Evolutionary conservation across 495 filamentous ascomycete genomes (phyloP).

Genomic region (Penicillium samsonianum): DNA sequence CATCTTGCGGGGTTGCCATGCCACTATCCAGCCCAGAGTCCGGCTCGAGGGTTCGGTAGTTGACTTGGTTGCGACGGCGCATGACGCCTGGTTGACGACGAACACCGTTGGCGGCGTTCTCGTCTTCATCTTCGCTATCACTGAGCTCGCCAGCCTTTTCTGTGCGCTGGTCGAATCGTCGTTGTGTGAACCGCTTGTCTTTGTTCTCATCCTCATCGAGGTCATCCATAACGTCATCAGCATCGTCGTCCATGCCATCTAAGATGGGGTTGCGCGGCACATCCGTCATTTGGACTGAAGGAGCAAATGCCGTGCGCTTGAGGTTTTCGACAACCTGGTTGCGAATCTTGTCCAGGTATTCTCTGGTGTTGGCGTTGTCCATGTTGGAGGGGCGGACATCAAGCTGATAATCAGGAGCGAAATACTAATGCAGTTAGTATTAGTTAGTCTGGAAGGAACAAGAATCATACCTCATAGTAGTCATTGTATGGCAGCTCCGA

Average conservation of each 20-base stretch:
- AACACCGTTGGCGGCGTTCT: slow-evolving; percentile 71
- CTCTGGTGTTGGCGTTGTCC: slow-evolving; percentile 95
- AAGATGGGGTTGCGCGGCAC: slow-evolving; percentile 75
- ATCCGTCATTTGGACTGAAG: slow-evolving; percentile 92
- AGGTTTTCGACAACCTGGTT: slow-evolving; percentile 90
- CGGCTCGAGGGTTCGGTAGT: slow-evolving; percentile 65
- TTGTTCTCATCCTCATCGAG: slow-evolving; percentile 87
- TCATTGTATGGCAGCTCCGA: slow-evolving; percentile 93
- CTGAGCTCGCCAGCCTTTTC: slow-evolving; percentile 73
- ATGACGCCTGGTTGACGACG: slow-evolving; percentile 59
- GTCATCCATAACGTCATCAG: slow-evolving; percentile 86
- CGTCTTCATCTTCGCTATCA: slow-evolving; percentile 88
- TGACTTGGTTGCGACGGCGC: slow-evolving; percentile 67
- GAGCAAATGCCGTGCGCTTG: slow-evolving; percentile 80
- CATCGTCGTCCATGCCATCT: slow-evolving; percentile 74
- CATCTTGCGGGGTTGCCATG: slow-evolving; percentile 53
- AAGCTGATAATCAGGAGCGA: slow-evolving; percentile 93
- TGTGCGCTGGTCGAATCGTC: slow-evolving; percentile 77
- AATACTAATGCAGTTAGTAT: slow-evolving; percentile 65
- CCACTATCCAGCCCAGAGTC: slow-evolving; percentile 70
- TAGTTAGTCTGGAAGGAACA: not conserved
- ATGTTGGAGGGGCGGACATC: slow-evolving; percentile 96
- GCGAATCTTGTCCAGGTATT: slow-evolving; percentile 97
- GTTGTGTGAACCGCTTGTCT: slow-evolving; percentile 80
- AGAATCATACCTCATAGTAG: slow-evolving; percentile 82